Base-by-base conservation (phyloP, 768 basidiomycete species). In the Daedaleopsis nitida region DNA sequence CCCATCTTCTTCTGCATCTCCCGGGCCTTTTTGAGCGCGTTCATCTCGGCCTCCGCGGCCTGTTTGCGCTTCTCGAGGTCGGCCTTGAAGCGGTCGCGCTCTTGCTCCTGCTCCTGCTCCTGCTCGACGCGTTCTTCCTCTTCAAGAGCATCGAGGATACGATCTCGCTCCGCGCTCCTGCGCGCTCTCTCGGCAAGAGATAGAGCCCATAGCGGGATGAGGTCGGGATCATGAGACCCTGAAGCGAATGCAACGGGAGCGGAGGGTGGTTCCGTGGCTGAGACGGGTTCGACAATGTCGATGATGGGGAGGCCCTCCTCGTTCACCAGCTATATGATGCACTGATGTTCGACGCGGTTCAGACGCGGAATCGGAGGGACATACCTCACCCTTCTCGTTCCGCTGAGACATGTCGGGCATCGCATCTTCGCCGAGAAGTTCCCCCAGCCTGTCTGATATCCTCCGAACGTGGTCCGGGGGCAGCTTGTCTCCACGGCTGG, bases 1-100 rank as follows among this genome's bases (percentile, higher is more conserved):
- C 89, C 91, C 88, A 93, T 90, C 75, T 85, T 89, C 77, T 85
- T 88, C 71, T 91, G 89, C 70, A 91, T 74, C 59, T 87, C 78
- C 43, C 72, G 75, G 19, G 75, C 69, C 19, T 72, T 69, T 58
- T 74, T 78, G 27, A 80, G 55, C 44, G 62, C 73, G 42, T 79
- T 75, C 58, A 79, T 68, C 58, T 82, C 78, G 5, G 65, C 61
- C 63, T 73, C 75, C 16, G 79, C 79, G 5, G 79, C 83, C 62
- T 83, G 78, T 66, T 78, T 83, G 24, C 81, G 78, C 67, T 79
- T 81, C 65, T 77, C 81, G 19, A 83, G 68, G n/a, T 78, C 74
- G 43, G 84, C 82, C 65, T 77, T 76, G 49, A 74, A 74, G 48
- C 72, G 73, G 58, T 84, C 77, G 42, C 74, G 70, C 32, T 80